A percentile compares a stretch with the other conserved stretches of the same genome.
Conservation (phyloP, 306 rosid genomes). For the Corylus avellana region DNA sequence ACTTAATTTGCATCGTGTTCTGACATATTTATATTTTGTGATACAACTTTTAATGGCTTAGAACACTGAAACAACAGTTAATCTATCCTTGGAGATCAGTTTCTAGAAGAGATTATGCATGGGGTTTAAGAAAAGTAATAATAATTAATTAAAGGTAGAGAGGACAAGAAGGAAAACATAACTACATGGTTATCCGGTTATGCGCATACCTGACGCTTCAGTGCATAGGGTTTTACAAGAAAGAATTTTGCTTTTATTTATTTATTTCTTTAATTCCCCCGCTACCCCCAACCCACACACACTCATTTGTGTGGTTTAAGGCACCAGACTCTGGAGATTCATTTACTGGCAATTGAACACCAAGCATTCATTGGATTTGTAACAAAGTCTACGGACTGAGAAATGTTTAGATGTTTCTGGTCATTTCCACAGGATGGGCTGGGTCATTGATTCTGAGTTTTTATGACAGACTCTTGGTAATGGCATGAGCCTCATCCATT, state of each 20-base stretch:
- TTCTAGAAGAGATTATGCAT: background rate
- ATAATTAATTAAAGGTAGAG: background rate
- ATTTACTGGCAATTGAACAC: slow-evolving; percentile 22
- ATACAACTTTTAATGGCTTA: background rate
- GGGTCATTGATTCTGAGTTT: slow-evolving; percentile 52
- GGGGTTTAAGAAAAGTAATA: background rate
- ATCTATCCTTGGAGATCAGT: background rate
- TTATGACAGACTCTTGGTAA: slow-evolving; percentile 80
- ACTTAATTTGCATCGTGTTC: slow-evolving; percentile 15
- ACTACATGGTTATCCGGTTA: background rate
- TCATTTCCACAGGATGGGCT: slow-evolving; percentile 37
- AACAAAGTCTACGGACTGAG: slow-evolving; percentile 28
- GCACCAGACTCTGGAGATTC: slow-evolving; percentile 13
- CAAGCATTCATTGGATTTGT: slow-evolving; percentile 16
- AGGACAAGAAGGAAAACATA: background rate
- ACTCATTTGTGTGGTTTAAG: slow-evolving; percentile 6
- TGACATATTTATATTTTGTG: slow-evolving; percentile 10
- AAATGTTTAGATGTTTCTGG: slow-evolving; percentile 46
- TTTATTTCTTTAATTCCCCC: background rate
- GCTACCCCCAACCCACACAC: background rate
- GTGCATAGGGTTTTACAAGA: background rate
- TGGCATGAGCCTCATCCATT: slow-evolving; percentile 51
- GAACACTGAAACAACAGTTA: background rate
- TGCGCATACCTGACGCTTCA: background rate
- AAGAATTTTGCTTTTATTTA: background rate